A percentile compares a stretch with the other conserved stretches of the same genome.
Conservation (phyloP, 2,329 filamentous ascomycete species). For the Colletotrichum destructivum region DNA sequence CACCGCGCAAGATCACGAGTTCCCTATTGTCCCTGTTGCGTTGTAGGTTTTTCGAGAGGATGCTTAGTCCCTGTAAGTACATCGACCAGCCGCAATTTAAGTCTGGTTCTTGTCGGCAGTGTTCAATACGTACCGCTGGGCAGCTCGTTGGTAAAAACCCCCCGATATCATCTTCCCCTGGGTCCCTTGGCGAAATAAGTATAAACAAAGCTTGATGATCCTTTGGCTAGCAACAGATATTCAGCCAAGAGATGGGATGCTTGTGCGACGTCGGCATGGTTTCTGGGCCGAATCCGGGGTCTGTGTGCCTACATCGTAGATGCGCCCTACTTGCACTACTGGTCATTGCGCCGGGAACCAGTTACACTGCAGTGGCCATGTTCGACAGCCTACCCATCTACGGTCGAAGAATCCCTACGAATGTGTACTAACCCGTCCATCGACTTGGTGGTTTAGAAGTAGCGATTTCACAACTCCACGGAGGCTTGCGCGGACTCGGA, state of each 20-base stretch:
- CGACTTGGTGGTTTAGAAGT: neutral
- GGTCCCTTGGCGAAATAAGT: slow-evolving; percentile 12
- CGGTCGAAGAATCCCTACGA: neutral
- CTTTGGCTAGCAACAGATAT: neutral
- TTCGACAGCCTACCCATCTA: neutral
- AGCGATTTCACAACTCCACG: neutral
- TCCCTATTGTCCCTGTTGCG: neutral
- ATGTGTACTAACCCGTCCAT: neutral
- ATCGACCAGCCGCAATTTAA: neutral
- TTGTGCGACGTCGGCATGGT: slow-evolving; percentile 41
- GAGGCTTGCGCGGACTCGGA: neutral
- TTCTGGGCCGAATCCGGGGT: slow-evolving; percentile 34
- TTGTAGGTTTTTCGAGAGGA: neutral
- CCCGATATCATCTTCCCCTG: neutral
- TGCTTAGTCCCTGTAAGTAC: neutral
- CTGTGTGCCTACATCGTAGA: slow-evolving; percentile 30
- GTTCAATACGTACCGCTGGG: neutral
- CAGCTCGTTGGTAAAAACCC: neutral
- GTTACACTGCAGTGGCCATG: neutral
- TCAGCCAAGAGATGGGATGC: slow-evolving; percentile 33
- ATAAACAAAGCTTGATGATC: slow-evolving; percentile 15
- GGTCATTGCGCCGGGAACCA: slow-evolving; percentile 10
- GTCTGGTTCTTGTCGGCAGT: neutral
- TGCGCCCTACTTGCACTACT: slow-evolving; percentile 1
- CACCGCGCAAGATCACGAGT: neutral